Conservation (phyloP, 768 basidiomycete species). For the Auricularia sp. region DNA sequence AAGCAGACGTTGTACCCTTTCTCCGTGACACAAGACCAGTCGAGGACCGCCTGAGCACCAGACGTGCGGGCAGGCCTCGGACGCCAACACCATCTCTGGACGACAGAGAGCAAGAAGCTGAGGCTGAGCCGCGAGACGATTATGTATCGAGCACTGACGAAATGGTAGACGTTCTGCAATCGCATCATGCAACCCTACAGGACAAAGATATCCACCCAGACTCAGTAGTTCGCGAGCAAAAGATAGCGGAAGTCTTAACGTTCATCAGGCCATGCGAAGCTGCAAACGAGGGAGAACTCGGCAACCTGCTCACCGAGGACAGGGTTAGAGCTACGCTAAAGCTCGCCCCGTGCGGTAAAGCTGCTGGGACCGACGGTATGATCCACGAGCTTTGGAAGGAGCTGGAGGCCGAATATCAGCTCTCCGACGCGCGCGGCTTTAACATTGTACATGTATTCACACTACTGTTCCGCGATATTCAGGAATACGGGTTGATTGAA, state of each 20-base stretch:
- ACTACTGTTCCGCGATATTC: slow-evolving; percentile 37
- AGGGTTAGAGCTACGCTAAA: not conserved
- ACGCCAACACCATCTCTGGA: too few relatives aligned
- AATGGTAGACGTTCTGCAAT: not conserved
- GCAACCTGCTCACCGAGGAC: not conserved
- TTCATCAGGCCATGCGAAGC: not conserved
- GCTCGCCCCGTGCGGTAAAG: not conserved
- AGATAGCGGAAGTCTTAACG: not conserved
- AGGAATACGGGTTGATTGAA: slow-evolving; percentile 12
- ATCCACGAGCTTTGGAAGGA: not conserved
- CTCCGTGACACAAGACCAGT: not conserved
- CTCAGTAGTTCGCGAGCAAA: not conserved
- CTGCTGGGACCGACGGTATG: not conserved
- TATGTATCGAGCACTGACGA: not conserved
- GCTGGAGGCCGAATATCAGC: not conserved
- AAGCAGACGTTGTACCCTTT: not conserved
- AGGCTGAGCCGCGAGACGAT: not conserved
- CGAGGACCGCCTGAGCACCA: not conserved
- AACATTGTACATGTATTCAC: slow-evolving; percentile 12
- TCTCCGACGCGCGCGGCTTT: not conserved
- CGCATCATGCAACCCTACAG: not conserved
- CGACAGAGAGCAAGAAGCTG: not conserved
- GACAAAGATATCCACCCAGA: not conserved
- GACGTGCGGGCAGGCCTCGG: not conserved
- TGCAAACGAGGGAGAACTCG: not conserved